phyloP scores from a whole-genome alignment of 2,329 filamentous ascomycete genomes.

The Gaeumannomyces tritici region DNA sequence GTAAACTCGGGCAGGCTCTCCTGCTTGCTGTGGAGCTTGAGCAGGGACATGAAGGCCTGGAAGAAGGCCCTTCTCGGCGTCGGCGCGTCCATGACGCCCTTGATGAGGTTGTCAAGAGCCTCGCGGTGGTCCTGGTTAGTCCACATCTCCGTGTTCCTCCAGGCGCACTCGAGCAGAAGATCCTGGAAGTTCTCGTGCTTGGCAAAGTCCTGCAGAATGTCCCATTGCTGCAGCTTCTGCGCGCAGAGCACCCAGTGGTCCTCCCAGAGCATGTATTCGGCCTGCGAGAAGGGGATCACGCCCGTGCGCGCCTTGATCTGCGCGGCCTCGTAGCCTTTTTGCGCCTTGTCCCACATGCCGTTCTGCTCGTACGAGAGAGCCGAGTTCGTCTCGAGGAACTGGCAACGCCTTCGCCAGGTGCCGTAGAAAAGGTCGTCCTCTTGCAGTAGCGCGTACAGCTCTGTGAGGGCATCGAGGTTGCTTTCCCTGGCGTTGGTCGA shows the following conservation, averaged over 20 bases:
- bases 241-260: conserved; percentile 98
- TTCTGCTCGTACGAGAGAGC: conserved; percentile 97
- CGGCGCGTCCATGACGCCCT: conserved; percentile 94
- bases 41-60: conserved; percentile 93
- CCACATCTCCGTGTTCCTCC: conserved; percentile 95
- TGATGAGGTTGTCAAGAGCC: conserved; percentile 85
- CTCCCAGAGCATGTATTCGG: conserved; percentile 98
- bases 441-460: conserved; percentile 80
- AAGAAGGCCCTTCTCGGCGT: conserved; percentile 93
- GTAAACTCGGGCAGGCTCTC: conserved; percentile 76
- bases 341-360: conserved; percentile 98
- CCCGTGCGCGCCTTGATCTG: conserved; percentile 96
- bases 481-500: conserved; percentile 81
- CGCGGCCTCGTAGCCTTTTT: conserved; percentile 90
- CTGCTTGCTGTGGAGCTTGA: conserved; percentile 87
- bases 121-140: conserved; percentile 77
- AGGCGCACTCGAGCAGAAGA: conserved; percentile 86
- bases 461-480: conserved; percentile 90
- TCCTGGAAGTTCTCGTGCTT: conserved; percentile 99
- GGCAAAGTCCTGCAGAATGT: conserved; percentile 92
- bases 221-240: conserved; percentile 98
- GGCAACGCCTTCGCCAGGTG: conserved; percentile 87
- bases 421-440: conserved; percentile 98
- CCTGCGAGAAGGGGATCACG: conserved; percentile 90
- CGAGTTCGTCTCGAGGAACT: conserved; percentile 96